phyloP scores from a whole-genome alignment of 352 stramenopile genomes.

The Globisporangium mamillatum region DNA sequence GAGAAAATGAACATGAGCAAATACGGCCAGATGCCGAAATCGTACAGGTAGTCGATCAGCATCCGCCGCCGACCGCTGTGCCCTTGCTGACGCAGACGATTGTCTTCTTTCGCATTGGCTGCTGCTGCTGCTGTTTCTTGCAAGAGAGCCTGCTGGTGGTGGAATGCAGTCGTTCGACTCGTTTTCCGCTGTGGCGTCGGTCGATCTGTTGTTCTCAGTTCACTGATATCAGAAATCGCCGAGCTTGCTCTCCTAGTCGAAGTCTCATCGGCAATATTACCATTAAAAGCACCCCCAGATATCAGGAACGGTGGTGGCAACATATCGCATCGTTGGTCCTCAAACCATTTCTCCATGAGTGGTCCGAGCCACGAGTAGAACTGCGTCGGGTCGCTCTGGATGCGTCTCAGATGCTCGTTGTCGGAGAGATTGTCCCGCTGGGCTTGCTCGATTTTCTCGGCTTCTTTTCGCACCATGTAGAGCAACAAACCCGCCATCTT shows the following conservation, averaged over 20 bases:
- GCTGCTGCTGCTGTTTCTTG: neutral
- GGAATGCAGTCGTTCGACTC: constrained; percentile 13
- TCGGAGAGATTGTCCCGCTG: constrained; percentile 32
- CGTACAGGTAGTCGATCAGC: constrained; percentile 63
- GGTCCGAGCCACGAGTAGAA: constrained; percentile 76
- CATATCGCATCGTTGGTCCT: constrained; percentile 33
- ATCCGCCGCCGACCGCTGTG: constrained; percentile 12
- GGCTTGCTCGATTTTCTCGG: constrained; percentile 73
- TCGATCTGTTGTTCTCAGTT: neutral
- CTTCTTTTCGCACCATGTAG: constrained; percentile 73
- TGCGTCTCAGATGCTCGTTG: constrained; percentile 60
- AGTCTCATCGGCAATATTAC: neutral
- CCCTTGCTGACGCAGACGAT: neutral
- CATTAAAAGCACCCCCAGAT: neutral
- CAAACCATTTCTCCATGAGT: constrained; percentile 68
- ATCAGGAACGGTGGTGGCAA: constrained; percentile 34
- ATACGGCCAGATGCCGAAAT: constrained; percentile 75
- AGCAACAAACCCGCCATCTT: constrained; percentile 77
- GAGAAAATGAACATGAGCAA: constrained; percentile 56
- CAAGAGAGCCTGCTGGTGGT: constrained; percentile 7
- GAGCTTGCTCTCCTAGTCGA: neutral
- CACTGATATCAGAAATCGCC: constrained; percentile 1
- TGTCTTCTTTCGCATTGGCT: constrained; percentile 7
- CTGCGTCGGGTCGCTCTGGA: constrained; percentile 62
- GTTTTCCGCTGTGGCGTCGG: neutral